phyloP scores from a whole-genome alignment of 2,329 filamentous ascomycete species.

The Incumbomyces delicatus region DNA sequence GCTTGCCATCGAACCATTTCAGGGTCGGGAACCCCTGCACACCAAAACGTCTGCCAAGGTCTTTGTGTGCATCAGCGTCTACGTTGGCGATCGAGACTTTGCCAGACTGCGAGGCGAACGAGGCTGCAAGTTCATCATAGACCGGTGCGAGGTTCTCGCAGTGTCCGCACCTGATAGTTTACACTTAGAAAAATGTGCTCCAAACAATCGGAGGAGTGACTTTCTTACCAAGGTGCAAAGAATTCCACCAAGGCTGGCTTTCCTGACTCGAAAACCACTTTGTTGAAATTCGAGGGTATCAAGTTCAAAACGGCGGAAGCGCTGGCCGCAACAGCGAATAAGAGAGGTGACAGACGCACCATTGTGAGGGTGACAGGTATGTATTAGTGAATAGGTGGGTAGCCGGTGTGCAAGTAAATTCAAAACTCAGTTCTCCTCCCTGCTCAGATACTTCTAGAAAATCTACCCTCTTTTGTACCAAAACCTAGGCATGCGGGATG shows the following conservation, averaged over 20 bases:
- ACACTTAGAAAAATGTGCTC: neutral
- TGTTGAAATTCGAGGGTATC: constrained; percentile 82
- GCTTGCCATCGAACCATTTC: constrained; percentile 88
- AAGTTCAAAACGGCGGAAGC: constrained; percentile 84
- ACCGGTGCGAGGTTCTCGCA: constrained; percentile 95
- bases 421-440: neutral
- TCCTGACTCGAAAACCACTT: constrained; percentile 76
- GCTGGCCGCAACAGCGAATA: constrained; percentile 36
- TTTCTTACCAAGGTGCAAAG: constrained; percentile 71
- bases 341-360: constrained; percentile 24
- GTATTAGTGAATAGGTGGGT: too few species aligned
- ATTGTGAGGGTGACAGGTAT: neutral
- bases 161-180: constrained; percentile 60
- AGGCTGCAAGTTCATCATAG: constrained; percentile 77
- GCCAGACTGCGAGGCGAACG: constrained; percentile 63
- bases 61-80: constrained; percentile 81
- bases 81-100: constrained; percentile 88
- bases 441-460: too few species aligned
- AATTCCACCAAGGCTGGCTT: constrained; percentile 97
- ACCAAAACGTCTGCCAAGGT: constrained; percentile 74
- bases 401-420: neutral
- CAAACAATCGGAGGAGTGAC: neutral
- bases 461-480: too few species aligned
- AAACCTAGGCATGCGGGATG: too few species aligned
- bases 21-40: constrained; percentile 93